Percentiles rank a stretch among this genome's conserved stretches.
Conservation (phyloP, 768 basidiomycete species). For the Rickenella mellea region DNA sequence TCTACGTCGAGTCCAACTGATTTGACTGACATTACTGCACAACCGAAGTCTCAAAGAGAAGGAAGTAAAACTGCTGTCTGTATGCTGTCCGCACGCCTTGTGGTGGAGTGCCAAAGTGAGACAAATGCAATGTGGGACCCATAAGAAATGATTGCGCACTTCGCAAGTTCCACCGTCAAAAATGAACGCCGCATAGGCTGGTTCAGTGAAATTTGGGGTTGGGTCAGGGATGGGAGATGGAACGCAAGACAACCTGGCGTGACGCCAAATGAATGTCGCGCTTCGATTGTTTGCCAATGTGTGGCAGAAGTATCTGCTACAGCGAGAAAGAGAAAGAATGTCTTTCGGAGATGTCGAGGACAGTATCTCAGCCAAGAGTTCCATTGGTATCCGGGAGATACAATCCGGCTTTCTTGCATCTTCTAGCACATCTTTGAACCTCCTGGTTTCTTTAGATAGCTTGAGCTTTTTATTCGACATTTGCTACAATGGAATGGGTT, state of each 20-base stretch:
- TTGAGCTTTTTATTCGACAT: neutral
- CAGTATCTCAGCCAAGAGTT: constrained; percentile 57
- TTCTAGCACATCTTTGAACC: neutral
- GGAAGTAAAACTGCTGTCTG: constrained; percentile 31
- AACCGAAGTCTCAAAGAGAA: constrained; percentile 38
- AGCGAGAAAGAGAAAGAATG: constrained; percentile 49
- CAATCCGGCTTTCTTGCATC: too few relatives aligned
- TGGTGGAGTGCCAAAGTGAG: neutral
- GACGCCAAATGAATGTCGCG: constrained; percentile 51
- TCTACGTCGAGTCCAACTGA: constrained; percentile 3
- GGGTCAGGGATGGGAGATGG: constrained; percentile 33
- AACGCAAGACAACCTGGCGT: constrained; percentile 29
- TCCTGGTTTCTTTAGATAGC: neutral
- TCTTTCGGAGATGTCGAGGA: constrained; percentile 44
- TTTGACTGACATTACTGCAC: constrained; percentile 29
- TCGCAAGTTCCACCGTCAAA: constrained; percentile 51
- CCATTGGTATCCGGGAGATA: constrained; percentile 37
- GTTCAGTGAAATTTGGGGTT: constrained; percentile 36
- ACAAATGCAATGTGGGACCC: neutral
- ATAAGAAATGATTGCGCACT: constrained; percentile 22
- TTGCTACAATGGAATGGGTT: too few relatives aligned
- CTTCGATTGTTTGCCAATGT: constrained; percentile 35
- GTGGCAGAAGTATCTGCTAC: constrained; percentile 42
- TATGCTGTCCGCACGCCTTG: constrained; percentile 30
- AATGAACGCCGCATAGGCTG: constrained; percentile 53